Evolutionary conservation across 1,139 yeast species (phyloP).

Genomic region (Yamadazyma spencermartinsiae): DNA sequence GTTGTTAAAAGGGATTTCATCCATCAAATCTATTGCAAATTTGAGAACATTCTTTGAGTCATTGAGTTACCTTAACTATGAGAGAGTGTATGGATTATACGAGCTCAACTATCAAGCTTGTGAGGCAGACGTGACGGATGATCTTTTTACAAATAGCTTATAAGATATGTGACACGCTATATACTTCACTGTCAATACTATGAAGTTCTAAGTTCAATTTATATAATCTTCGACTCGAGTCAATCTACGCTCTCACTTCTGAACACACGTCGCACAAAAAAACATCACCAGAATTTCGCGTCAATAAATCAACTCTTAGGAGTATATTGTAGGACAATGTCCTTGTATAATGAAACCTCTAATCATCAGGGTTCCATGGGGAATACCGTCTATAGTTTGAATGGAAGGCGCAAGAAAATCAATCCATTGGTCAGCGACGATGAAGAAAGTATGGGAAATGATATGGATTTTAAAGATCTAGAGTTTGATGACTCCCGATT

Average conservation of each 20-base stretch:
- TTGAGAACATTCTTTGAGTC: conserved; percentile 71
- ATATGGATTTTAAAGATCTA: conserved; percentile 11
- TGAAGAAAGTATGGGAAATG: conserved; percentile 5
- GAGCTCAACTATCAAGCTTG: conserved; percentile 50
- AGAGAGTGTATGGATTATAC: conserved; percentile 62
- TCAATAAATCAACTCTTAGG: neutral
- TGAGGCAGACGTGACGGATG: conserved; percentile 40
- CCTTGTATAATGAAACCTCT: neutral
- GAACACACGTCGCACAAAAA: neutral
- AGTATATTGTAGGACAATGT: conserved; percentile 2
- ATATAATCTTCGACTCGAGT: neutral
- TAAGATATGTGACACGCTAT: neutral
- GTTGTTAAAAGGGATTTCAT: conserved; percentile 45
- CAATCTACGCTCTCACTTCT: neutral
- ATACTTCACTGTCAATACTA: neutral
- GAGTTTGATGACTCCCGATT: conserved; percentile 28
- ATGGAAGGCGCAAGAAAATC: conserved; percentile 1
- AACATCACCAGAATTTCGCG: neutral
- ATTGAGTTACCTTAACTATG: conserved; percentile 71
- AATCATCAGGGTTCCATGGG: neutral
- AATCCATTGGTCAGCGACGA: conserved; percentile 2
- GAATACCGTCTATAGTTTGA: neutral
- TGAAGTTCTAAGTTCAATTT: too few species aligned
- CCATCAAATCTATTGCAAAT: conserved; percentile 46
- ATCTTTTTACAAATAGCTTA: conserved; percentile 3